phyloP scores from a whole-genome alignment of 371 early-diverging fungal species.

The Syncephalis plumigaleata region DNA sequence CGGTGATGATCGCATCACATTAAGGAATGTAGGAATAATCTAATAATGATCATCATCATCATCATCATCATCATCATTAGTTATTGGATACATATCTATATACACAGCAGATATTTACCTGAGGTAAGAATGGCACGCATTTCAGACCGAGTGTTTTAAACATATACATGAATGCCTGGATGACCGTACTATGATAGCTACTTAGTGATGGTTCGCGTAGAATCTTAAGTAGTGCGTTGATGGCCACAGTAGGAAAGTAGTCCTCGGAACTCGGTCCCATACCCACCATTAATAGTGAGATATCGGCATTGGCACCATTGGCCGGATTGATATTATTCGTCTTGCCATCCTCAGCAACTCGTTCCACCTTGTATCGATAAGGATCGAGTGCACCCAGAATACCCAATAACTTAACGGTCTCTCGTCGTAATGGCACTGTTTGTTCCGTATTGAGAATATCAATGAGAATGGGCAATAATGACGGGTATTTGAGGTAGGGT shows the following conservation, averaged over 20 bases:
- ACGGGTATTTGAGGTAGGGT: constrained; percentile 82
- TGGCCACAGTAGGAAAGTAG: constrained; percentile 77
- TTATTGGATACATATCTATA: not conserved
- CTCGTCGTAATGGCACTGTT: constrained; percentile 43
- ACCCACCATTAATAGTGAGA: constrained; percentile 48
- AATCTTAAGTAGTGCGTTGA: constrained; percentile 79
- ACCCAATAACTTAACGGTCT: constrained; percentile 82
- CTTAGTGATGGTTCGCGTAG: constrained; percentile 66
- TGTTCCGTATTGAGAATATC: constrained; percentile 75
- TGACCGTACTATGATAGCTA: constrained; percentile 71
- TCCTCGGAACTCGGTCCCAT: constrained; percentile 61
- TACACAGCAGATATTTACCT: constrained; percentile 12
- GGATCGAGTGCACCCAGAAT: constrained; percentile 94
- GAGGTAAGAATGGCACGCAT: constrained; percentile 66
- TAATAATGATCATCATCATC: too few relatives aligned
- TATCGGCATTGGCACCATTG: constrained; percentile 36
- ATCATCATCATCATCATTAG: too few relatives aligned
- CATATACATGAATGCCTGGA: constrained; percentile 85
- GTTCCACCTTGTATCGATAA: constrained; percentile 61
- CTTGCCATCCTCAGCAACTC: constrained; percentile 2
- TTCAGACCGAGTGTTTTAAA: constrained; percentile 79
- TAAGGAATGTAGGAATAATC: constrained; percentile 45
- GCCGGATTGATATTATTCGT: constrained; percentile 34
- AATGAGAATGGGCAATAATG: constrained; percentile 59
- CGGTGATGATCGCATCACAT: constrained; percentile 60